Base-by-base conservation (phyloP, 192 early-diverging fungal species). In the Gaertneriomyces sp. region DNA sequence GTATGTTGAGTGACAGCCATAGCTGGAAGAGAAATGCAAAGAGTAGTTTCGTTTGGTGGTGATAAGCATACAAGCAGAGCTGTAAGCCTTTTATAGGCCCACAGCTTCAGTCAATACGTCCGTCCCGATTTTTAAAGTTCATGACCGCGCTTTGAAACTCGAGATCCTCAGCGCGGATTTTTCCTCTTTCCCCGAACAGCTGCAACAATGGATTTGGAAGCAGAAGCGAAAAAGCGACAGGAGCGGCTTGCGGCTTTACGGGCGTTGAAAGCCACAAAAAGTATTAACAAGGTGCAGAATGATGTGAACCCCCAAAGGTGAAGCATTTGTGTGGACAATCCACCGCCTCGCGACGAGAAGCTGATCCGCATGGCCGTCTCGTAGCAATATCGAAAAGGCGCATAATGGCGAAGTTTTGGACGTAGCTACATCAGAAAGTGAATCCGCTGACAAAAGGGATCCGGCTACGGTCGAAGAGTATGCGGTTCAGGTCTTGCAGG, bases 241-340 rank as follows among this genome's bases (percentile, higher is more conserved):
- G 86, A 77, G 49, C 80, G 87, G 42, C 77, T 91, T 14, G 81
- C 82, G 12, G 84, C 84, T 42, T 66, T 89, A 41, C 76, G 74
- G 66, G 81, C 86, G 3, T 57, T 74, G 19, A 67, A 68, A 9
- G 67, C 72, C 43, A 4, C 41, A 7, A 12, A 38, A 47, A 50
- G 38, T 19, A 17, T 8, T 70, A 51, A 58, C 66, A 62, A 50
- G 51, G 45, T 39, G 58, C 53, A 39, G 66, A 71, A 47, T 69
- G 71, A 17, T 44, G 54, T 33, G 25, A 33, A 33, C 25, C 58
- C 57, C 16, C 10, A 8, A 12, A 65, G 6, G 42, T 8, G 39
- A n/a, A 45, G 16, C 6, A 6, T 39, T 25, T 45, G 6, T 12
- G 12, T 33, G 25, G 25, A 44, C 7, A 3, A 2, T 9, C 43